These are phyloP conservation scores for Cytauxzoon felis DNA, from an alignment of 169 alveolate genomes.

Conservation along the genomic window DNA sequence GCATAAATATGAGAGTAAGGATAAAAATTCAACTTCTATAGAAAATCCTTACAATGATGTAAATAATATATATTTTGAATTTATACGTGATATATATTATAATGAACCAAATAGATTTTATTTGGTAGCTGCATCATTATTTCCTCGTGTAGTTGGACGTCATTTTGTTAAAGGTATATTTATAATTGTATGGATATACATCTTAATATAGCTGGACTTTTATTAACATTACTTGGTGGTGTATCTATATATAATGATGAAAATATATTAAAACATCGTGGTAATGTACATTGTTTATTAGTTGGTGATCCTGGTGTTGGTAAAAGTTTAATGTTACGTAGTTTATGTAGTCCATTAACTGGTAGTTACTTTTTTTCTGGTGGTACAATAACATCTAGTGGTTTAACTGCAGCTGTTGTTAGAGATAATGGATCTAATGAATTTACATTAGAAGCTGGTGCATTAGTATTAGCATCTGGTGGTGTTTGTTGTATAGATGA, in stretches of 20 bases:
- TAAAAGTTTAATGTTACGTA: conserved; percentile 59
- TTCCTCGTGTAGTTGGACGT: conserved; percentile 52
- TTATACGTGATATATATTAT: conserved; percentile 59
- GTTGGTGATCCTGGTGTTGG: conserved; percentile 72
- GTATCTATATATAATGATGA: conserved; percentile 57
- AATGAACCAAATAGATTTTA: conserved; percentile 62
- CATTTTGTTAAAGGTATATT: conserved; percentile 23
- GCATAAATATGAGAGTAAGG: no score
- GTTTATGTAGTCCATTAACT: conserved; percentile 48
- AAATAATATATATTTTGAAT: neutral
- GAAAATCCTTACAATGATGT: neutral
- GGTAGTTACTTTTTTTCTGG: conserved; percentile 71
- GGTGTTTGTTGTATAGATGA: conserved; percentile 94
- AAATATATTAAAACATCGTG: conserved; percentile 49
- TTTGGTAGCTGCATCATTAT: conserved; percentile 63
- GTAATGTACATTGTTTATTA: conserved; percentile 60
- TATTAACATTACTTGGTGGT: conserved; percentile 66
- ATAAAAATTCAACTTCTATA: neutral
- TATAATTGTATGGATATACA: neutral
- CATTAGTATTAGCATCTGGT: conserved; percentile 86
- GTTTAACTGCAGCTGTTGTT: conserved; percentile 83
- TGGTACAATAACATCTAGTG: conserved; percentile 82
- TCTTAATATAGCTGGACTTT: conserved; percentile 61
- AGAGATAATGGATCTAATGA: conserved; percentile 79
- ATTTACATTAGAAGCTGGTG: conserved; percentile 89